Evolutionary conservation across 1,284 basidiomycete species (phyloP).

Genomic region (Ceratobasidium sp.): DNA sequence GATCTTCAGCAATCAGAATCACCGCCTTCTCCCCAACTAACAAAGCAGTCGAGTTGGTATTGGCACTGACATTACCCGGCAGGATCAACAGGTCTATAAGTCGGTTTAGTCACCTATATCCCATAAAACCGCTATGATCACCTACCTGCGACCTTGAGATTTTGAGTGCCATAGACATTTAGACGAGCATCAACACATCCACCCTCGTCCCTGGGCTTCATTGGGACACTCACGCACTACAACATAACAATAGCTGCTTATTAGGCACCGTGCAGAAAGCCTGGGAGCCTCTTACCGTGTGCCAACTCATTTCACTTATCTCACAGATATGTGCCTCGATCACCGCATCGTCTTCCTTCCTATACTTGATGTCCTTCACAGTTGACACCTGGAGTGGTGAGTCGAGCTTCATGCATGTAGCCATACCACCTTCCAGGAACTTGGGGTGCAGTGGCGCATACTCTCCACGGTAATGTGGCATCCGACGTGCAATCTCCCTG

Average conservation of each 20-base stretch:
- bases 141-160: slow-evolving; percentile 69
- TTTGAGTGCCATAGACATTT: slow-evolving; percentile 72
- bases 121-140: not conserved
- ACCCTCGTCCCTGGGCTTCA: slow-evolving; percentile 68
- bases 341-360: slow-evolving; percentile 52
- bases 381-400: slow-evolving; percentile 50
- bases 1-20: slow-evolving; percentile 37
- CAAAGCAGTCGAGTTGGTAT: slow-evolving; percentile 26
- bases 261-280: too few relatives aligned
- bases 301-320: slow-evolving; percentile 37
- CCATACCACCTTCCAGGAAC: slow-evolving; percentile 53
- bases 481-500: slow-evolving; percentile 58
- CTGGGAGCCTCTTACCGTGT: slow-evolving; percentile 13
- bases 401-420: slow-evolving; percentile 22
- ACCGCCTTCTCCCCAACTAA: slow-evolving; percentile 35
- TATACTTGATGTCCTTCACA: slow-evolving; percentile 53
- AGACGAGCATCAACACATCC: slow-evolving; percentile 74
- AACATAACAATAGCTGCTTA: not conserved
- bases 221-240: slow-evolving; percentile 69
- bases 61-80: slow-evolving; percentile 13
- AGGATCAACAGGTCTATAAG: slow-evolving; percentile 6
- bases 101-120: too few relatives aligned
- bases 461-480: slow-evolving; percentile 59
- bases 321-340: slow-evolving; percentile 48
- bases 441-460: slow-evolving; percentile 54